Evolutionary conservation across 1,284 basidiomycete genomes (phyloP).

Genomic region (Marasmius fiardii): DNA sequence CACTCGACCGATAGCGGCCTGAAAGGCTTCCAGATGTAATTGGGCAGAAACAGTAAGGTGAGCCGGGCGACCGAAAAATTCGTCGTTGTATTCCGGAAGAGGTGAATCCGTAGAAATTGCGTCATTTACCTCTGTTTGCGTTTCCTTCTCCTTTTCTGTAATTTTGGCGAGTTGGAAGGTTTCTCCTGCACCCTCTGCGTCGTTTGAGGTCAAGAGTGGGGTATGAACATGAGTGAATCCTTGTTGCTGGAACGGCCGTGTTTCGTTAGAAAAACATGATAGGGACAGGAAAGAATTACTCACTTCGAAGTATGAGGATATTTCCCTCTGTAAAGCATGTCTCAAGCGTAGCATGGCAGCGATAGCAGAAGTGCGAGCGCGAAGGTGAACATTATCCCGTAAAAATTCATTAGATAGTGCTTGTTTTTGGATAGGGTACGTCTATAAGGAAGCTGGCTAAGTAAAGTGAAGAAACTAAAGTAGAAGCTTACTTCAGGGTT

Average conservation of each 20-base stretch:
- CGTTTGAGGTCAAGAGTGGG: constrained; percentile 86
- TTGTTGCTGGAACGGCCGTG: constrained; percentile 44
- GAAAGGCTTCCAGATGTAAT: constrained; percentile 90
- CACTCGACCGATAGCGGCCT: constrained; percentile 74
- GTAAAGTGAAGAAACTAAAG: not conserved
- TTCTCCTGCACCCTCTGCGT: constrained; percentile 98
- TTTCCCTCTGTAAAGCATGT: constrained; percentile 42
- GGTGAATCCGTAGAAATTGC: constrained; percentile 14
- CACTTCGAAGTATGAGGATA: constrained; percentile 74
- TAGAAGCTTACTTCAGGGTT: constrained; percentile 60
- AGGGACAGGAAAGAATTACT: constrained; percentile 17
- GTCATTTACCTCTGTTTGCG: constrained; percentile 18
- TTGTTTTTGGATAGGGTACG: constrained; percentile 89
- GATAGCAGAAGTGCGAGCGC: constrained; percentile 71
- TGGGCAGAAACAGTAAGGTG: constrained; percentile 95
- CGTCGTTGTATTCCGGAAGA: constrained; percentile 24
- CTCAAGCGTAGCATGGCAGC: constrained; percentile 66
- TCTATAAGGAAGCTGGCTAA: constrained; percentile 31
- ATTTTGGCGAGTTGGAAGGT: constrained; percentile 69
- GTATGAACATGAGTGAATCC: constrained; percentile 83
- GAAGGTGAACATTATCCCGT: constrained; percentile 80
- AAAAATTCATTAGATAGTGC: constrained; percentile 71
- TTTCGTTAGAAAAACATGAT: not conserved
- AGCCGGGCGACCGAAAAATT: constrained; percentile 73
- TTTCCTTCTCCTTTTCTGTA: constrained; percentile 21